Base-by-base conservation (phyloP, 192 early-diverging fungal species). In the Jimgerdemannia flammicorona region DNA sequence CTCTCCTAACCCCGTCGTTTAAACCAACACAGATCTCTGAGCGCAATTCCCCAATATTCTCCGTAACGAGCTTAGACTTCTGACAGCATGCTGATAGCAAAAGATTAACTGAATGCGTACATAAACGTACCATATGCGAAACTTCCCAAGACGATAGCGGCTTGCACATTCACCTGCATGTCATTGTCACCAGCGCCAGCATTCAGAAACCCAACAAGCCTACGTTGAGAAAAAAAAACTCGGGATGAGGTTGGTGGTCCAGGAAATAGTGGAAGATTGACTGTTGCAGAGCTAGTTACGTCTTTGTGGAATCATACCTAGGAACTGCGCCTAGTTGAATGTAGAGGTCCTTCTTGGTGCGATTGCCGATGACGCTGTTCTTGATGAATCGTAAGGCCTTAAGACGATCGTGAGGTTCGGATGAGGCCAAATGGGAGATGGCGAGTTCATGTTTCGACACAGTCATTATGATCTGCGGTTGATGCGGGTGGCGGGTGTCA, bases 311-410 rank as follows among this genome's bases (percentile, higher is more conserved):
- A 49, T 29, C 63, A 54, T 80, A 88, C 88, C 85, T 85, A n/a
- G 90, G 80, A 41, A 91, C 83, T 43, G 92, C 81, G 42, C 89
- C 89, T 19, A 89, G 80, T 44, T 85, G 75, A 49, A 89, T 84
- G 70, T 93, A 95, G 40, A 92, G 81, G 64, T 89, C 87, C 82
- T 95, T 95, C 75, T 93, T 93, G 18, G 91, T 91, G 68, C 84
- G 86, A 76, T 93, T 94, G 68, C 94, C 94, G 80, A 95, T 95
- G 66, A 93, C 86, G 64, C 86, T 82, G 72, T 95, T 95, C 79
- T 94, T 95, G 76, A 95, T 93, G 78, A 90, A 91, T 17, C 92
- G 89, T 10, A 90, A 73, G 20, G 88, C 86, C 70, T 81, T 85
- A 17, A 88, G 76, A 54, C 81, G 81, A n/a, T 83, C 81, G 39